Conservation (phyloP, 345 rosid species). For the Corchorus olitorius region DNA sequence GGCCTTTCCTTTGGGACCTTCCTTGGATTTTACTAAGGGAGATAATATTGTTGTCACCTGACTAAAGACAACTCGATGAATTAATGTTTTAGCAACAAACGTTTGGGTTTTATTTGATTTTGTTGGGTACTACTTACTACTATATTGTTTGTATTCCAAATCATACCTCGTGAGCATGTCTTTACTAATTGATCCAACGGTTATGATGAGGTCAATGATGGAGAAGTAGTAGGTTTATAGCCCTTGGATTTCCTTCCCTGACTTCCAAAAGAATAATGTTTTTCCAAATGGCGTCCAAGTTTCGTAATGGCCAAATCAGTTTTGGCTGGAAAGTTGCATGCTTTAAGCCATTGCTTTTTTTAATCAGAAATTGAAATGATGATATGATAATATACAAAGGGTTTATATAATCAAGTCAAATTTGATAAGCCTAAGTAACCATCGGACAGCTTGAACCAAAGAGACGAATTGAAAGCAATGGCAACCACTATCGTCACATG, state of each 20-base stretch:
- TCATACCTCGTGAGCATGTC: not conserved
- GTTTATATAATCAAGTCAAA: not conserved
- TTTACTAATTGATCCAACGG: not conserved
- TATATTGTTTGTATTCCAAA: too few relatives aligned
- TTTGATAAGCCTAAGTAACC: slow-evolving; percentile 3
- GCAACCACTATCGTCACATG: not conserved
- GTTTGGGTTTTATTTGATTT: not conserved
- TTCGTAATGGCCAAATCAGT: not conserved
- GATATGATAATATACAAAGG: not conserved
- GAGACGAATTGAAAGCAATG: not conserved
- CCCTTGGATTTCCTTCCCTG: not conserved
- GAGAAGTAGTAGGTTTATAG: not conserved
- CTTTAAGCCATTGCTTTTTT: not conserved
- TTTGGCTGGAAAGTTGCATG: not conserved
- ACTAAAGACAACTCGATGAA: not conserved
- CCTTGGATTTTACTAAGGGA: not conserved
- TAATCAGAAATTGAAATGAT: not conserved
- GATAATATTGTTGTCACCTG: slow-evolving; percentile 4
- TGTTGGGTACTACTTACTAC: too few relatives aligned
- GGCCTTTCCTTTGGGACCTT: not conserved
- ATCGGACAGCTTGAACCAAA: not conserved
- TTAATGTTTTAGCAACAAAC: not conserved
- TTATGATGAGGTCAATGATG: not conserved
- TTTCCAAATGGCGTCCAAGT: not conserved
- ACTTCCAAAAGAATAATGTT: not conserved